phyloP scores from a whole-genome alignment of 2,329 filamentous ascomycete species.

The Chrysoporthe austroafricana region DNA sequence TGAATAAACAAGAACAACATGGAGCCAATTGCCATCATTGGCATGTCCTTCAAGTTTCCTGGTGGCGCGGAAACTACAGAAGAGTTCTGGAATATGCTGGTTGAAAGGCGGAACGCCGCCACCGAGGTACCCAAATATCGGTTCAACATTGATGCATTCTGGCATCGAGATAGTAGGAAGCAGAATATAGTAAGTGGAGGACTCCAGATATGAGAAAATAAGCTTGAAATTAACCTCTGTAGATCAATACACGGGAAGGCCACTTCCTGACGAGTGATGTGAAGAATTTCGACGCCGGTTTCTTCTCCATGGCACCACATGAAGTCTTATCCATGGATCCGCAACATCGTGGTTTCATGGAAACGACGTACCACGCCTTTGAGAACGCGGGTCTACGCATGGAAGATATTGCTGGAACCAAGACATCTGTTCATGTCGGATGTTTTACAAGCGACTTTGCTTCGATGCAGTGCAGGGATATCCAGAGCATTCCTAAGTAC shows the following conservation, averaged over 20 bases:
- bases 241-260: background rate
- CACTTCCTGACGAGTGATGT: conserved; percentile 26
- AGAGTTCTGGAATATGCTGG: conserved; percentile 13
- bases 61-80: conserved; percentile 19
- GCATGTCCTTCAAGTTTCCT: conserved; percentile 24
- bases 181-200: conserved; percentile 15
- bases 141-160: conserved; percentile 27
- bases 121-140: conserved; percentile 20
- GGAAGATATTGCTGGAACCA: conserved; percentile 33
- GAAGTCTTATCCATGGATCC: conserved; percentile 42
- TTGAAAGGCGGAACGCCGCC: conserved; percentile 16
- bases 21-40: conserved; percentile 28
- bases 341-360: conserved; percentile 39
- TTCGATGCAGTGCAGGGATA: conserved; percentile 31
- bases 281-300: conserved; percentile 33
- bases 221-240: too few species aligned
- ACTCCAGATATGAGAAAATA: background rate
- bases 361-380: conserved; percentile 41
- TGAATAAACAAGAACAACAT: too few species aligned
- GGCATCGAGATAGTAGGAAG: conserved; percentile 20
- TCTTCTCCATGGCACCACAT: conserved; percentile 39
- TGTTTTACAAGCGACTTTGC: conserved; percentile 37
- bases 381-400: conserved; percentile 40
- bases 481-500: conserved; percentile 31
- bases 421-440: conserved; percentile 41